A percentile compares a stretch with the other conserved stretches of the same genome.
Conservation (phyloP, 106 monocot genomes). For the Dendrobium officinale region DNA sequence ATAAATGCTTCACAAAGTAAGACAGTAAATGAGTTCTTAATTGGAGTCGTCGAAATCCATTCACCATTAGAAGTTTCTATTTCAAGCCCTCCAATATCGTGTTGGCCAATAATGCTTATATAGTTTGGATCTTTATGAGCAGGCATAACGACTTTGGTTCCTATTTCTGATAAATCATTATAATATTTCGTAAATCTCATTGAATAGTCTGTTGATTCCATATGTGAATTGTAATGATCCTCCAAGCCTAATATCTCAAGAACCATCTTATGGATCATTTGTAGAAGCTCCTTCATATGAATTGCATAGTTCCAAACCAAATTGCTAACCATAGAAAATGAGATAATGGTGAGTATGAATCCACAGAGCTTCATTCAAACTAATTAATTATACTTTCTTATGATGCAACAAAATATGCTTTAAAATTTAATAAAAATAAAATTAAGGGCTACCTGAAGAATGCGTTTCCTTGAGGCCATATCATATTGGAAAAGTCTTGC, state of each 20-base stretch:
- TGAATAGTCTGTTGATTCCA: background rate
- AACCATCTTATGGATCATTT: no score
- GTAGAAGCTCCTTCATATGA: no score
- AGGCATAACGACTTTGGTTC: background rate
- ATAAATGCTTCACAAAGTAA: constrained; percentile 1
- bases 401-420: no score
- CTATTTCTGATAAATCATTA: background rate
- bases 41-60: background rate
- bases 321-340: background rate
- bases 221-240: background rate
- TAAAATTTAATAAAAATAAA: background rate
- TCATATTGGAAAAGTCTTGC: no score
- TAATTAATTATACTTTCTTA: no score
- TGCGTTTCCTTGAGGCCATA: background rate
- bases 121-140: background rate
- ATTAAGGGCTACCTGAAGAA: background rate
- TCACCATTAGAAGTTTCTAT: background rate
- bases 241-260: background rate
- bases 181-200: background rate
- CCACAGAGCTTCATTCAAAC: no score
- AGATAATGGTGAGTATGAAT: background rate
- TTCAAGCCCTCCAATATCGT: background rate
- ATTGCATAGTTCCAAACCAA: background rate
- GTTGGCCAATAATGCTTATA: background rate
- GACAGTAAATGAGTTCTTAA: background rate